Base-by-base conservation (phyloP, 2,329 filamentous ascomycete genomes). In the Epichloe hybrida region DNA sequence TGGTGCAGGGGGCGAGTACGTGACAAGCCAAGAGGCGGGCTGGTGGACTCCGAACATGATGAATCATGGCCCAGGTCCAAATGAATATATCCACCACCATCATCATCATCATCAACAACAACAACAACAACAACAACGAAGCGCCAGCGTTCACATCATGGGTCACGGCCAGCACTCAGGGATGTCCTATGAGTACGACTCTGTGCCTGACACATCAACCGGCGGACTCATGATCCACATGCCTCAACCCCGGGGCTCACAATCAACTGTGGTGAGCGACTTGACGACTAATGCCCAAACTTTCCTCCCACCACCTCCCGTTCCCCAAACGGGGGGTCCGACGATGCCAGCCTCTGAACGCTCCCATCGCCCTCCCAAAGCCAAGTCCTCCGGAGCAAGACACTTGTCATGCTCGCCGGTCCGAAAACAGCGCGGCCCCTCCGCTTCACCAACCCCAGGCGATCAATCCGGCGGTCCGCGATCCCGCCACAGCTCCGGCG, bases 161-260 rank as follows among this genome's bases (percentile, higher is more conserved):
- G 66, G 71, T 59, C 68, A 72, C 51, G 61, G 60, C 13, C 68
- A 71, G 41, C 69, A 71, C 20, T 57, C 60, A 8, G 67, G 69
- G 20, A 58, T 72, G 40, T 58, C 66, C 0, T 72, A 71, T 51
- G 69, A 72, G 43, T 71, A 69, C 53, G 61, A 58, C 12, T 41
- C 53, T 7, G 51, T 65, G 53, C 57, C 65, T 21, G 62, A 66
- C 42, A 58, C 63, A 45, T 62, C 60, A 54, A 55, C 57, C 12
- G 56, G 61, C 27, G 72, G 72, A 1, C 70, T 78, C 52, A 73
- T 76, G 71, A 74, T 79, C 52, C 72, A 77, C 56, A 75, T 76
- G 73, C 74, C 73, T 17, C 73, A 74, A 52, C 68, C 72, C 4
- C 71, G 57, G 23, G 56, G 57, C 5, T 52, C 56, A 13, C 56